Percentiles rank a stretch among this genome's conserved stretches.
Conservation (phyloP, 2,329 filamentous ascomycete species). For the Pestalotiopsis fici region DNA sequence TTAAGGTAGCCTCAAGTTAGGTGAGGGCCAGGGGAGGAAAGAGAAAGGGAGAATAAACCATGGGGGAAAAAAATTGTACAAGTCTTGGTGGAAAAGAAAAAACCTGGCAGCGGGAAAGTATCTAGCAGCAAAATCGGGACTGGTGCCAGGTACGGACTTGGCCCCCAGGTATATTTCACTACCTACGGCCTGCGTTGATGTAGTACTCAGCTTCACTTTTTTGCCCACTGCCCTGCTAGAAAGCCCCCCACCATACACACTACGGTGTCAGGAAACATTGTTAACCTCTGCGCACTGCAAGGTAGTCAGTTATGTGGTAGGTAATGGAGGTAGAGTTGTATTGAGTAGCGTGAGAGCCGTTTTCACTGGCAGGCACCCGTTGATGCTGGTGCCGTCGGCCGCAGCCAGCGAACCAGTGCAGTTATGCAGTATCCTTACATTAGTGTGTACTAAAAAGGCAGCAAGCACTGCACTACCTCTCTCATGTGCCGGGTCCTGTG, state of each 20-base stretch:
- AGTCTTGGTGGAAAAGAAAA: not conserved
- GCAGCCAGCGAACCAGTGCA: not conserved
- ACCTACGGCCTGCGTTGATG: no score
- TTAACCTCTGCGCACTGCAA: no score
- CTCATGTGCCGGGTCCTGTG: not conserved
- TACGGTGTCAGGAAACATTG: no score
- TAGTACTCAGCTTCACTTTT: no score
- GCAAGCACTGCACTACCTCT: no score
- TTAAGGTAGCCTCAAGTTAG: not conserved
- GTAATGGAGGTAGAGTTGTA: no score
- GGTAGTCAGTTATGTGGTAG: no score
- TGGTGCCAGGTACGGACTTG: constrained; percentile 3
- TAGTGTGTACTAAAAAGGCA: no score
- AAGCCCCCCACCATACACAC: no score
- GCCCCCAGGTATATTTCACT: not conserved
- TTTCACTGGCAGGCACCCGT: not conserved
- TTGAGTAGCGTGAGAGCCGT: no score
- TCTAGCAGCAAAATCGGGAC: not conserved
- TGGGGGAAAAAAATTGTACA: not conserved
- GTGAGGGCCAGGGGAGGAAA: not conserved
- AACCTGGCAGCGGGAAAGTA: not conserved
- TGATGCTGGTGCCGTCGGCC: not conserved
- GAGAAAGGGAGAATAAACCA: not conserved
- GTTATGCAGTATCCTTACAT: no score
- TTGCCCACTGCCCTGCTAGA: no score